Conservation (phyloP, 495 filamentous ascomycete species). For the Cudoniella acicularis region DNA sequence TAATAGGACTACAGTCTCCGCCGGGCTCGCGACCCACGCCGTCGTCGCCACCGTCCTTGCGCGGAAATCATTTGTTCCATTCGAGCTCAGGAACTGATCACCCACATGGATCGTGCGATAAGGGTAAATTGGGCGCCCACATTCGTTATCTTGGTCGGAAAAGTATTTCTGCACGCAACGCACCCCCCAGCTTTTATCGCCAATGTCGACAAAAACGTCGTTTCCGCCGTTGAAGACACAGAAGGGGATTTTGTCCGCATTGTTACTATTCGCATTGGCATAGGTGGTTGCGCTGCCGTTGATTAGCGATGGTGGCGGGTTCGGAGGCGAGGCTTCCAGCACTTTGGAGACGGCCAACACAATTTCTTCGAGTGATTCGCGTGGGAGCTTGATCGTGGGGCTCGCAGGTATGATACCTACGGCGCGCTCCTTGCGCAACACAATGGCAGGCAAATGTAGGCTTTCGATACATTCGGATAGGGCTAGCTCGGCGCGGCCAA, state of each 20-base stretch:
- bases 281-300: too few relatives aligned
- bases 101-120: constrained; percentile 77
- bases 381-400: constrained; percentile 61
- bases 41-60: constrained; percentile 64
- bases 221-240: constrained; percentile 98
- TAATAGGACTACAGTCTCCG: constrained; percentile 82
- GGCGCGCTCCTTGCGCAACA: constrained; percentile 88
- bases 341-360: constrained; percentile 91
- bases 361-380: constrained; percentile 93
- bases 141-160: constrained; percentile 42
- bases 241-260: constrained; percentile 73
- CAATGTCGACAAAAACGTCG: constrained; percentile 98
- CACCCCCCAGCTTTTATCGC: constrained; percentile 95
- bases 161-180: constrained; percentile 87
- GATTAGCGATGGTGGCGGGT: too few relatives aligned
- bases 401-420: constrained; percentile 78
- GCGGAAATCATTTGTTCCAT: constrained; percentile 96
- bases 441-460: constrained; percentile 68
- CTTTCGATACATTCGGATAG: constrained; percentile 73
- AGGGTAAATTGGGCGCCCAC: constrained; percentile 37
- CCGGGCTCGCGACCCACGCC: constrained; percentile 88
- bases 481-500: constrained; percentile 82
- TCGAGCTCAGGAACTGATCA: constrained; percentile 94
- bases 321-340: too few relatives aligned
- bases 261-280: constrained; percentile 67